These are phyloP conservation scores for Arthrinium puccinioides DNA, from an alignment of 2,329 filamentous ascomycete genomes.

Conservation along the genomic window DNA sequence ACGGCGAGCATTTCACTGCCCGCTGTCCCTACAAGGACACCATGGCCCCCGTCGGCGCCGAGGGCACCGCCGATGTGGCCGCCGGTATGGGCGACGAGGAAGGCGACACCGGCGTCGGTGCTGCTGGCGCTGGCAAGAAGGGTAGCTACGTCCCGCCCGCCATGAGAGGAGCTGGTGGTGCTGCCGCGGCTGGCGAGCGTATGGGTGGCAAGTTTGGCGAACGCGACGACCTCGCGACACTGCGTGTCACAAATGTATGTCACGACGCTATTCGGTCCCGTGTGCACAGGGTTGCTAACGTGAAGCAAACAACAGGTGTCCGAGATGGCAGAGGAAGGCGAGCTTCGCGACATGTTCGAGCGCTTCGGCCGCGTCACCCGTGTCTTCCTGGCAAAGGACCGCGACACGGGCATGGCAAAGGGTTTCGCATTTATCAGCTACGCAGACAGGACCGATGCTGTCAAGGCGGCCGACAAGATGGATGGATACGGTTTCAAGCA, in stretches of 20 bases:
- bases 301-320: constrained; percentile 72
- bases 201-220: constrained; percentile 89
- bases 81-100: constrained; percentile 47
- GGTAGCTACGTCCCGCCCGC: constrained; percentile 92
- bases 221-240: constrained; percentile 90
- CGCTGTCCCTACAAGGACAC: constrained; percentile 99
- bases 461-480: constrained; percentile 93
- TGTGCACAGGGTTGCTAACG: constrained; percentile 19
- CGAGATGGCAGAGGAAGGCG: constrained; percentile 93
- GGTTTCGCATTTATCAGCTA: constrained; percentile 99
- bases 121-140: constrained; percentile 58
- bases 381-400: constrained; percentile 96
- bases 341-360: constrained; percentile 97
- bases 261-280: background rate
- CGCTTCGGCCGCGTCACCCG: constrained; percentile 93
- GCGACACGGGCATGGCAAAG: constrained; percentile 93
- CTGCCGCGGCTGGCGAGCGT: constrained; percentile 58
- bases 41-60: constrained; percentile 79
- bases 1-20: constrained; percentile 97
- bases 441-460: constrained; percentile 81
- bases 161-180: constrained; percentile 63
- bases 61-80: constrained; percentile 43
- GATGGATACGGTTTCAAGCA: constrained; percentile 90
- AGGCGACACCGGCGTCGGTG: constrained; percentile 34
- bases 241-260: constrained; percentile 95